Percentiles rank a stretch among this genome's conserved stretches.
These are phyloP conservation scores for Dactylellina haptotyla DNA, from an alignment of 2,329 filamentous ascomycete genomes.

Conservation along the genomic window DNA sequence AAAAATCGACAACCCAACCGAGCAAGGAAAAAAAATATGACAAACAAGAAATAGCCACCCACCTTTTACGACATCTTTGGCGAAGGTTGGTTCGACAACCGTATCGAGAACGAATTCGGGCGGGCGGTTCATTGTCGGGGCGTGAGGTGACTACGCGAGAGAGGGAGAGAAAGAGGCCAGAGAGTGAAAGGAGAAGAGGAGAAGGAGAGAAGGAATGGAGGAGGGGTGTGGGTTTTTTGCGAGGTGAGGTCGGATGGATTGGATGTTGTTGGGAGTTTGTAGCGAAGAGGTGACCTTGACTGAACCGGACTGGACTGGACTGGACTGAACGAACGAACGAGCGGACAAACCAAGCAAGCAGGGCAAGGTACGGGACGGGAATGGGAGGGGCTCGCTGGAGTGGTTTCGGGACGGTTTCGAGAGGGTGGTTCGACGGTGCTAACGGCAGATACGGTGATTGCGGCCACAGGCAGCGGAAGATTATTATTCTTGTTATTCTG, in stretches of 20 bases:
- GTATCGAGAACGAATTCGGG: conserved; percentile 94
- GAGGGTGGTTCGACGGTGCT: background rate
- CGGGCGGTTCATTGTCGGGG: conserved; percentile 71
- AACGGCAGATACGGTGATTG: conserved; percentile 37
- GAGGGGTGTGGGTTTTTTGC: conserved; percentile 6
- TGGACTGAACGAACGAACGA: too few relatives aligned
- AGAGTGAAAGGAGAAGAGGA: background rate
- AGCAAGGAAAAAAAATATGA: conserved; percentile 18
- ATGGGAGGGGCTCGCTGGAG: conserved; percentile 7
- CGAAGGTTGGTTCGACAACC: conserved; percentile 87
- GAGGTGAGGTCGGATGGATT: conserved; percentile 5
- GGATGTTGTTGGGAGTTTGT: conserved; percentile 6
- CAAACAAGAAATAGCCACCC: conserved; percentile 57
- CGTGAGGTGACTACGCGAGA: conserved; percentile 39
- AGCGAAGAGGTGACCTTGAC: background rate
- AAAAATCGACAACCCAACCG: background rate
- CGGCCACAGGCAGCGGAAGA: conserved; percentile 44
- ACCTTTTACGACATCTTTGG: conserved; percentile 95
- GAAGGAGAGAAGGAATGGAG: background rate
- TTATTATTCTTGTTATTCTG: background rate
- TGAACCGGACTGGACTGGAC: too few relatives aligned
- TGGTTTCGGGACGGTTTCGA: conserved; percentile 11
- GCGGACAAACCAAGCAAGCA: too few relatives aligned
- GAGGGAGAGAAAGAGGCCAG: conserved; percentile 40
- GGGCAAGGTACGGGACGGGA: background rate